Base-by-base conservation (phyloP, 176 grass and related monocot species). In the Saccharum spontaneum region DNA sequence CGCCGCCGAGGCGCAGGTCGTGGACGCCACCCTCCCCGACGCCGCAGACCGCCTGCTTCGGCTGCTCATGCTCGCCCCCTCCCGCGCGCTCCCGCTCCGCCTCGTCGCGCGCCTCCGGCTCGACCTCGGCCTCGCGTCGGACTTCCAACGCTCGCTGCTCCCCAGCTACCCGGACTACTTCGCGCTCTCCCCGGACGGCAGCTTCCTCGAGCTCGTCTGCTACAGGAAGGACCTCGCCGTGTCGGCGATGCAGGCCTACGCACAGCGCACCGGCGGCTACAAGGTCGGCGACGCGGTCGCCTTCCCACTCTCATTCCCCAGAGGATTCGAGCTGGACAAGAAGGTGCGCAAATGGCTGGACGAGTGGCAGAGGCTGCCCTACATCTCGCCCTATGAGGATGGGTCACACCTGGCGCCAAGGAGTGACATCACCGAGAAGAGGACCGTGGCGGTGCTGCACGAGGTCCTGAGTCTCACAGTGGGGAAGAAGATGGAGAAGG, bases 401-500 rank as follows among this genome's bases (percentile, higher is more conserved):
- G 91, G 87, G 13, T 82, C 93, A 0, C 91, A 98, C 82, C 64
- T 95, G 28, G 68, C 82, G 7, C 89, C 89, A 0, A 93, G 85
- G 80, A 98, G 91, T 18, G 95, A 95, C 66, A 63, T 98, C 68
- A 86, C 91, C 0, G 91, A 95, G 83, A 98, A 98, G 84, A 94
- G 93, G 89, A 91, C 88, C 0, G 93, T 94, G 55, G 91, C 85
- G 0, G 89, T 90, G 83, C 75, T 98, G 52, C 96, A 98, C 16
- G 93, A 98, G 89, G 86, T 74, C 34, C 93, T 98, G 13, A 91
- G 84, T 75, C 83, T 98, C 24, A 86, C 87, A 0, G 79, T 95
- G 26, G 87, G 87, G 44, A 98, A 98, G 81, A 98, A 98, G 89
- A 95, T 90, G 67, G 96, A 94, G 76, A 98, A 94, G 83, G 90